Conservation (phyloP, 2,329 filamentous ascomycete genomes). For the Botrytis squamosa region DNA sequence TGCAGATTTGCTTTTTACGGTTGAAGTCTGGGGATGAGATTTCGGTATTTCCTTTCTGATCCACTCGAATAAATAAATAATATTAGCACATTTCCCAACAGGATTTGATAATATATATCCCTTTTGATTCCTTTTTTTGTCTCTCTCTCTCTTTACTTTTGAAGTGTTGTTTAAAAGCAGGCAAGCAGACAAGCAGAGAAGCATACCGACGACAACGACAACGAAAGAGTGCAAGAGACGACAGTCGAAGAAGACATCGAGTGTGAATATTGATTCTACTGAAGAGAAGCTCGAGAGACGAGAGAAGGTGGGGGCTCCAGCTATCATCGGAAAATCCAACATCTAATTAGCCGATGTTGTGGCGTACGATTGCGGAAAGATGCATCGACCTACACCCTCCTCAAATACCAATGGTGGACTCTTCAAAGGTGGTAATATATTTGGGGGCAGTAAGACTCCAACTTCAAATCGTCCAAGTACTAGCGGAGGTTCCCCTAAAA, state of each 20-base stretch:
- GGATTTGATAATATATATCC: conserved; percentile 12
- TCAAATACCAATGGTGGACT: conserved; percentile 25
- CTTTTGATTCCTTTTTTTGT: background rate
- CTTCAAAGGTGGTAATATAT: conserved; percentile 29
- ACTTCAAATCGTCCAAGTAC: conserved; percentile 34
- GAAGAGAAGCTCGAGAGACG: background rate
- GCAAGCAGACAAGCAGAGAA: background rate
- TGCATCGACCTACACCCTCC: conserved; percentile 24
- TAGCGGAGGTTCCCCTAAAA: conserved; percentile 31
- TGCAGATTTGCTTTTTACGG: background rate
- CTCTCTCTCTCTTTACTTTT: background rate
- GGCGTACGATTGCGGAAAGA: conserved; percentile 14
- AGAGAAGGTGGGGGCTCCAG: background rate
- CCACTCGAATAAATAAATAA: conserved; percentile 18
- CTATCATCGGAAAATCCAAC: background rate
- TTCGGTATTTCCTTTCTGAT: conserved; percentile 20
- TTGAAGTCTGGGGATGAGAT: conserved; percentile 16
- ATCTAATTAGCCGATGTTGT: conserved; percentile 19
- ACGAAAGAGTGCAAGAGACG: background rate
- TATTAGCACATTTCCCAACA: conserved; percentile 12
- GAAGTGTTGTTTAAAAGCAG: background rate
- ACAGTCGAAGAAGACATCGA: background rate
- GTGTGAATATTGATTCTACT: background rate
- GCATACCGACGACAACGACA: background rate
- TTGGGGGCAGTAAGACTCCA: conserved; percentile 34